Conservation (phyloP, 2,329 filamentous ascomycete species). For the Microdochium bolleyi region DNA sequence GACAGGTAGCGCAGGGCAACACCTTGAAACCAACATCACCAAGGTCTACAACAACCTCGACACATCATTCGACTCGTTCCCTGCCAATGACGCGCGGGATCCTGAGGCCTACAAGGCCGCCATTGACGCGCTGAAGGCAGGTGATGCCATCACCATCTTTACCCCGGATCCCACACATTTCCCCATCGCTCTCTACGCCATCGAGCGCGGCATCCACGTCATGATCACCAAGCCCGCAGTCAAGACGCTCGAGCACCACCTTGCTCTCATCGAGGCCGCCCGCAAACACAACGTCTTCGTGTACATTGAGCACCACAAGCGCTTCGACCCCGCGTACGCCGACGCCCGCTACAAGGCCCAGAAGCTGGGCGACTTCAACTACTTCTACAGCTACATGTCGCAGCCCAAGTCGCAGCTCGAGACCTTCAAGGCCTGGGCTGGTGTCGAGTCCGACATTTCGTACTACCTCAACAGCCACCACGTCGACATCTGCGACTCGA, state of each 20-base stretch:
- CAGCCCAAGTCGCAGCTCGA: constrained; percentile 87
- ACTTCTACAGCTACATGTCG: constrained; percentile 96
- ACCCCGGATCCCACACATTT: constrained; percentile 90
- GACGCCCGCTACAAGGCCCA: constrained; percentile 74
- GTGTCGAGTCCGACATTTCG: constrained; percentile 84
- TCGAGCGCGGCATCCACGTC: constrained; percentile 81
- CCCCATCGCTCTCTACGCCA: constrained; percentile 86
- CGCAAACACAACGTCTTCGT: constrained; percentile 75
- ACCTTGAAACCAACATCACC: constrained; percentile 80
- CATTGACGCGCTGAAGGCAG: constrained; percentile 73
- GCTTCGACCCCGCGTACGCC: constrained; percentile 86
- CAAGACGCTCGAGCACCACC: constrained; percentile 74
- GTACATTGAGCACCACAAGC: constrained; percentile 94
- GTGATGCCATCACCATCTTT: constrained; percentile 92
- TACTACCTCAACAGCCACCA: constrained; percentile 97
- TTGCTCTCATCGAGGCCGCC: constrained; percentile 64
- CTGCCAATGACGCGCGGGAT: constrained; percentile 63
- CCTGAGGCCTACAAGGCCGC: constrained; percentile 80
- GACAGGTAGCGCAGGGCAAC: constrained; percentile 50
- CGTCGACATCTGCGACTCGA: constrained; percentile 85
- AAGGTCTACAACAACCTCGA: constrained; percentile 85
- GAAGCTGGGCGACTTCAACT: constrained; percentile 88
- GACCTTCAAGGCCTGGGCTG: constrained; percentile 93
- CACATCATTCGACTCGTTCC: constrained; percentile 77
- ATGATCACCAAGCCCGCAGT: constrained; percentile 92